phyloP scores from a whole-genome alignment of 805 yeast genomes.

The Saccharomycopsis guyanensis region DNA sequence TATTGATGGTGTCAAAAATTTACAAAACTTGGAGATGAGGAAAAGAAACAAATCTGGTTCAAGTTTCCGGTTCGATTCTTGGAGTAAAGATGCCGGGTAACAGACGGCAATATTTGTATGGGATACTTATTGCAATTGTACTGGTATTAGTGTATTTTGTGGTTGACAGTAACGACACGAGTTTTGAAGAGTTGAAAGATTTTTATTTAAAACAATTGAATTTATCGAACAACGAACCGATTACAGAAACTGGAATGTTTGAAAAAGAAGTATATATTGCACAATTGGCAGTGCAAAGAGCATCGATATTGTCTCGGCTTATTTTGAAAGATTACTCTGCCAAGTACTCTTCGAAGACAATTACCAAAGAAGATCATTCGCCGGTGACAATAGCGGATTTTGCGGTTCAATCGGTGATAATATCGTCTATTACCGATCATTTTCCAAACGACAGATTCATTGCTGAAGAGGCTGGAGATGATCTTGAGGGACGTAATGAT shows the following conservation, averaged over 20 bases:
- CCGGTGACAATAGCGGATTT: constrained; percentile 97
- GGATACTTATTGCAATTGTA: background rate
- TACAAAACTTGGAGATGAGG: too few relatives aligned
- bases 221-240: background rate
- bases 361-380: constrained; percentile 79
- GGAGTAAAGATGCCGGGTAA: background rate
- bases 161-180: too few relatives aligned
- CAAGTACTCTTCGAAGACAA: constrained; percentile 41
- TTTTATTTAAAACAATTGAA: background rate
- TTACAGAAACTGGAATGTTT: constrained; percentile 34
- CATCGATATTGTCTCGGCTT: constrained; percentile 66
- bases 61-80: too few relatives aligned
- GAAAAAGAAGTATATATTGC: constrained; percentile 71
- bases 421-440: constrained; percentile 67
- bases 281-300: constrained; percentile 82
- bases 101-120: background rate
- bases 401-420: constrained; percentile 91
- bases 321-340: constrained; percentile 46
- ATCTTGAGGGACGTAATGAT: constrained; percentile 44
- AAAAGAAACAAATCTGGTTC: too few relatives aligned
- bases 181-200: too few relatives aligned
- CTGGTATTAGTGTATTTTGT: background rate
- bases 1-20: too few relatives aligned
- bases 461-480: constrained; percentile 86
- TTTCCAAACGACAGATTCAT: constrained; percentile 85